phyloP scores from a whole-genome alignment of 1,284 basidiomycete genomes.

The Xanthoconium separans region DNA sequence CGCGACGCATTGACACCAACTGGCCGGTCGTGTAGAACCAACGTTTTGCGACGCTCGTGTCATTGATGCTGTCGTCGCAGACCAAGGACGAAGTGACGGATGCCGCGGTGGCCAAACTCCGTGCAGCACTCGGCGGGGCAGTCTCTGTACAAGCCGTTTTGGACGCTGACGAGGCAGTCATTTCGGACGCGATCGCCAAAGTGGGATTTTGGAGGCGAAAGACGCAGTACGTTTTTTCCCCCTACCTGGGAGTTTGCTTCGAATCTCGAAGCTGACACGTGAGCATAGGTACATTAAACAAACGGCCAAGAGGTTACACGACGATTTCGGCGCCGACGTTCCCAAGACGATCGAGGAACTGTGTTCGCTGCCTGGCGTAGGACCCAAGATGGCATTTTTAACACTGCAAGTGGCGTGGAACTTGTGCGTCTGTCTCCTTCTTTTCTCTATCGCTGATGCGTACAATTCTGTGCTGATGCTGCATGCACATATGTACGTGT shows the following conservation, averaged over 20 bases:
- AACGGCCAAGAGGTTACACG: conserved; percentile 64
- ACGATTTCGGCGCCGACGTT: conserved; percentile 77
- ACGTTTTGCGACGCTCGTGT: conserved; percentile 84
- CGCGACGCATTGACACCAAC: too few species aligned
- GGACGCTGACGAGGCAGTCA: conserved; percentile 56
- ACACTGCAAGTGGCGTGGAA: conserved; percentile 85
- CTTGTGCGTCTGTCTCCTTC: conserved; percentile 46
- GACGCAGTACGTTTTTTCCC: conserved; percentile 56
- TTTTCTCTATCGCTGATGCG: background rate
- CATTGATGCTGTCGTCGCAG: conserved; percentile 94
- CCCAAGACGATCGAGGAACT: conserved; percentile 86
- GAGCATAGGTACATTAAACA: conserved; percentile 66
- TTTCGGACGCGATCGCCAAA: conserved; percentile 80
- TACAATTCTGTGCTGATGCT: too few species aligned
- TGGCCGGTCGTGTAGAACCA: conserved; percentile 49
- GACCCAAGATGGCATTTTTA: conserved; percentile 92
- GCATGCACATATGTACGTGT: too few species aligned
- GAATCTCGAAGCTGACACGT: too few species aligned
- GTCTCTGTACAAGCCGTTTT: conserved; percentile 76
- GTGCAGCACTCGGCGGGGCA: conserved; percentile 71
- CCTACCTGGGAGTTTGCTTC: too few species aligned
- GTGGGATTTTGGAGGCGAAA: conserved; percentile 94
- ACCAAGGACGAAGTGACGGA: conserved; percentile 93
- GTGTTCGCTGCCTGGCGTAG: conserved; percentile 82
- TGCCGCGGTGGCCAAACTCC: conserved; percentile 78